Percentiles rank a stretch among this genome's conserved stretches.
phyloP scores from a whole-genome alignment of 805 yeast genomes.

The Sporopachydermia lactativora region DNA sequence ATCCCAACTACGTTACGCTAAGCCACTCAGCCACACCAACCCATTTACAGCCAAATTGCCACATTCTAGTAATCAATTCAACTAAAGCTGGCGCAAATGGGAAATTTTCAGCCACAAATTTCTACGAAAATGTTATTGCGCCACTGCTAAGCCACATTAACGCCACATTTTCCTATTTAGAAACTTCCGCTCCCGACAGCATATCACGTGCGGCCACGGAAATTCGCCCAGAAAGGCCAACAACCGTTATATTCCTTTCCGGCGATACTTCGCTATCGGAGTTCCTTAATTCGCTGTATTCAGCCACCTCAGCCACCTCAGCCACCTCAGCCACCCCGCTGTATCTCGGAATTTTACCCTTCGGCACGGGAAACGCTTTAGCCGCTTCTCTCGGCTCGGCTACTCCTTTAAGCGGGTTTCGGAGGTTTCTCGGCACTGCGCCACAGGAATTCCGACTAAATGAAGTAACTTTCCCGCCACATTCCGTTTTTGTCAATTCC shows the following conservation, averaged over 20 bases:
- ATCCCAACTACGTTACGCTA: too few relatives aligned
- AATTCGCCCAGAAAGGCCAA: slow-evolving; percentile 13
- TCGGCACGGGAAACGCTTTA: slow-evolving; percentile 82
- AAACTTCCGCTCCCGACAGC: slow-evolving; percentile 26
- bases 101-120: slow-evolving; percentile 14
- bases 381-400: slow-evolving; percentile 41
- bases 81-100: slow-evolving; percentile 3
- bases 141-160: slow-evolving; percentile 32
- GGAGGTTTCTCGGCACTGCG: slow-evolving; percentile 18
- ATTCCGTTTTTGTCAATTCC: slow-evolving; percentile 9
- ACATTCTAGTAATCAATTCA: background rate
- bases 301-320: slow-evolving; percentile 6
- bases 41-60: too few relatives aligned
- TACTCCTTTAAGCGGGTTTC: slow-evolving; percentile 22
- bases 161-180: slow-evolving; percentile 25
- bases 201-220: slow-evolving; percentile 26
- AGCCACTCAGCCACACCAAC: too few relatives aligned
- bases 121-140: slow-evolving; percentile 28
- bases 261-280: slow-evolving; percentile 85
- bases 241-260: slow-evolving; percentile 47
- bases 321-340: slow-evolving; percentile 8
- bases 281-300: slow-evolving; percentile 39
- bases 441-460: slow-evolving; percentile 4
- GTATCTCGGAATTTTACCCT: slow-evolving; percentile 33
- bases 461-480: background rate